These are phyloP conservation scores for Urtica urens DNA, from an alignment of 306 rosid genomes.

Conservation along the genomic window DNA sequence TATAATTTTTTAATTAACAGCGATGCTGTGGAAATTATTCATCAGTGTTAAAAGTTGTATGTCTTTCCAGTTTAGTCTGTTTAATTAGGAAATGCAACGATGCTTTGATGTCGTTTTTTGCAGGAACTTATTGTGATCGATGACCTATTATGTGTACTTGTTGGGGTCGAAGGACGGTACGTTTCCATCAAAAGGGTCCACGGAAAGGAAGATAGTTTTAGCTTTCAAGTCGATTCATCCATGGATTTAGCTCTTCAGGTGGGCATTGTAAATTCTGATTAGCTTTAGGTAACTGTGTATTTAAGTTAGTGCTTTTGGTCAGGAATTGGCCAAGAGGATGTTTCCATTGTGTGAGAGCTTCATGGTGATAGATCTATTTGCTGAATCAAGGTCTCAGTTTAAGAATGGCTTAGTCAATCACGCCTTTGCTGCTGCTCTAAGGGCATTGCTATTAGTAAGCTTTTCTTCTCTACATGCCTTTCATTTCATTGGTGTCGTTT, in stretches of 20 bases:
- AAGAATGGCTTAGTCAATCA: constrained; percentile 89
- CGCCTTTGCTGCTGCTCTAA: constrained; percentile 91
- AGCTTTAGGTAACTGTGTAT: background rate
- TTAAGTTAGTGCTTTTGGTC: constrained; percentile 2
- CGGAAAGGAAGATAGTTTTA: constrained; percentile 46
- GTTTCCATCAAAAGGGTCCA: constrained; percentile 53
- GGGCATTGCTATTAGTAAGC: constrained; percentile 89
- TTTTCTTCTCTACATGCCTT: constrained; percentile 23
- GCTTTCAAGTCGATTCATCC: constrained; percentile 63
- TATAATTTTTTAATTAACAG: constrained; percentile 12
- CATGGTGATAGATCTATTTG: constrained; percentile 65
- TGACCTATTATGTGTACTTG: constrained; percentile 76
- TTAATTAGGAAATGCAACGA: background rate
- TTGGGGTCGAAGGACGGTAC: constrained; percentile 81
- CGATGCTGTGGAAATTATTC: too few species aligned
- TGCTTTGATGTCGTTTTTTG: too few species aligned
- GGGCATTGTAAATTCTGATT: constrained; percentile 8
- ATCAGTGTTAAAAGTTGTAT: too few species aligned
- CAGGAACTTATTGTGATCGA: constrained; percentile 95
- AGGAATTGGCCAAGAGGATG: constrained; percentile 84
- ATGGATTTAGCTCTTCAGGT: constrained; percentile 99
- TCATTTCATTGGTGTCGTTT: constrained; percentile 8
- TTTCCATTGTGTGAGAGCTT: constrained; percentile 84
- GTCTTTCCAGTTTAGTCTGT: background rate
- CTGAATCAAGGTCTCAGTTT: constrained; percentile 85